Conservation (phyloP, 2,329 filamentous ascomycete species). For the Trichoderma arundinaceum region DNA sequence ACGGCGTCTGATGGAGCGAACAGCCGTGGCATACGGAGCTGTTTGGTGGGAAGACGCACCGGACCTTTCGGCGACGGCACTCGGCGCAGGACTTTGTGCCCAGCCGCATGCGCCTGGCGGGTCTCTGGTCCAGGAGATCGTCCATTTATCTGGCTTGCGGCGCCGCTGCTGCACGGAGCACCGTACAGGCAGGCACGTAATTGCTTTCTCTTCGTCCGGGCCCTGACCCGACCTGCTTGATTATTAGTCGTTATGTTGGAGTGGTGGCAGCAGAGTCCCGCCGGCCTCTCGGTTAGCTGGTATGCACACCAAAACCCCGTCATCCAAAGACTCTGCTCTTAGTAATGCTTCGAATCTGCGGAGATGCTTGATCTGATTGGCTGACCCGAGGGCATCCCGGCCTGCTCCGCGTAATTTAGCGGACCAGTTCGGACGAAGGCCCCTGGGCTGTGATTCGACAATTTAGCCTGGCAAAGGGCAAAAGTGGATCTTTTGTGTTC, state of each 20-base stretch:
- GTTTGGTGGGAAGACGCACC: slow-evolving; percentile 51
- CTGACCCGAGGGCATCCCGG: not conserved
- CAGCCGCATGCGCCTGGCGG: slow-evolving; percentile 41
- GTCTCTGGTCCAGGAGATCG: slow-evolving; percentile 16
- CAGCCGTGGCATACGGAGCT: slow-evolving; percentile 51
- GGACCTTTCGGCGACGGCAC: slow-evolving; percentile 57
- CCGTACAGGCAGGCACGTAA: not conserved
- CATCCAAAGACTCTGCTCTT: no score
- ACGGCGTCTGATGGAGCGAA: slow-evolving; percentile 50
- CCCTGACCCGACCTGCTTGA: not conserved
- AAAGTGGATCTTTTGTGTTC: not conserved
- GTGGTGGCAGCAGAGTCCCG: not conserved
- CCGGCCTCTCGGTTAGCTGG: no score
- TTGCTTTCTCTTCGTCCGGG: not conserved
- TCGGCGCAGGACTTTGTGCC: slow-evolving; percentile 46
- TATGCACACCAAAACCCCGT: no score
- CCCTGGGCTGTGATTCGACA: not conserved
- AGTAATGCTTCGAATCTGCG: not conserved
- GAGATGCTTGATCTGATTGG: not conserved
- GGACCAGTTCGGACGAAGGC: slow-evolving; percentile 25
- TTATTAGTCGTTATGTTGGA: not conserved
- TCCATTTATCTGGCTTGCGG: slow-evolving; percentile 14
- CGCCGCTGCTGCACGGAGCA: not conserved
- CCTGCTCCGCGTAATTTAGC: not conserved
- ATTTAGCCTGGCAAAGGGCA: not conserved